Evolutionary conservation across 495 filamentous ascomycete genomes (phyloP).

Genomic region (Copromyces sp.): DNA sequence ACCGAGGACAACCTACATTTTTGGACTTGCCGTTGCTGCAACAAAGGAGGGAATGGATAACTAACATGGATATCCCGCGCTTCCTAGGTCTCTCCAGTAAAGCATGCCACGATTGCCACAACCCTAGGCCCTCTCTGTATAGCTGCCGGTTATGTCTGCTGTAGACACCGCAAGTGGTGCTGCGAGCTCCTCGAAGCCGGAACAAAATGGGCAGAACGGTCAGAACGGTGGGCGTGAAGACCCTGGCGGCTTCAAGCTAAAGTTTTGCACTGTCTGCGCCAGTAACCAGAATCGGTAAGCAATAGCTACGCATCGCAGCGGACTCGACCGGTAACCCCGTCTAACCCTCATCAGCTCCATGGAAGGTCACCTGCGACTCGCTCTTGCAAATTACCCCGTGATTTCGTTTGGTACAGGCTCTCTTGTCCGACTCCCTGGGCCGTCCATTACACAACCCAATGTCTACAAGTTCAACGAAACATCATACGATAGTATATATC

Average conservation of each 20-base stretch:
- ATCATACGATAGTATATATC: conserved; percentile 85
- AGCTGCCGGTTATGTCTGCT: not conserved
- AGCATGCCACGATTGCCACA: not conserved
- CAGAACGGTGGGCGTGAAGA: conserved; percentile 34
- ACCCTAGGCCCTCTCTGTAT: not conserved
- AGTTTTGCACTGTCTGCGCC: conserved; percentile 97
- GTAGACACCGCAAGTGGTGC: conserved; percentile 28
- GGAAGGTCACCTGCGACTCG: conserved; percentile 91
- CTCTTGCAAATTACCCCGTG: conserved; percentile 78
- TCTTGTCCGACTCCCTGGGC: conserved; percentile 86
- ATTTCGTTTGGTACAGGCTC: conserved; percentile 98
- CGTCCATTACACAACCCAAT: conserved; percentile 84
- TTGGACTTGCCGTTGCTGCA: not conserved
- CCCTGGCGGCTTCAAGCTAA: conserved; percentile 59
- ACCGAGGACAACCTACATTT: not conserved
- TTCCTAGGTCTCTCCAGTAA: not conserved
- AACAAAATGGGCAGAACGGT: conserved; percentile 2
- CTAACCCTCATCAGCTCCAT: conserved; percentile 53
- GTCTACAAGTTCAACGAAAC: conserved; percentile 95
- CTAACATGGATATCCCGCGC: not conserved
- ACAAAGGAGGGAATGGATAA: not conserved
- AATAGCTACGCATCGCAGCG: not conserved
- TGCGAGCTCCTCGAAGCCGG: conserved; percentile 14
- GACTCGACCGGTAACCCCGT: not conserved
- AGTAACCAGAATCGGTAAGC: conserved; percentile 87